phyloP scores from a whole-genome alignment of 208 protist species.

The Lotmaria passim region DNA sequence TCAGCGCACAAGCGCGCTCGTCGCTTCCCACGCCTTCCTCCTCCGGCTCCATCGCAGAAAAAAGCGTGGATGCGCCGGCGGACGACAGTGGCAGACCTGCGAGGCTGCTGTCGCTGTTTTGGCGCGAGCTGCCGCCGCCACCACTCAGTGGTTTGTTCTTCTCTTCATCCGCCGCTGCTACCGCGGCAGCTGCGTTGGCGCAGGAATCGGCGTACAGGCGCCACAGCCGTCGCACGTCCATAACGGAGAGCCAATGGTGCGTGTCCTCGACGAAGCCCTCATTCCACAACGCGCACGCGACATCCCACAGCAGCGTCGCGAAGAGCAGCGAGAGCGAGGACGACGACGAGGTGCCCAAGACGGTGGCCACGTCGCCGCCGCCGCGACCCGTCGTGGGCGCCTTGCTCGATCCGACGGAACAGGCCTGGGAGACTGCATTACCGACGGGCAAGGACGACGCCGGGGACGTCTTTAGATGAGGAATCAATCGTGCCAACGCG shows the following conservation, averaged over 20 bases:
- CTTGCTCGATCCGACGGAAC: neutral
- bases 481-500: conserved; percentile 10
- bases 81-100: too few relatives aligned
- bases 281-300: conserved; percentile 58
- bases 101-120: too few relatives aligned
- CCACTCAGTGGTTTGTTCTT: neutral
- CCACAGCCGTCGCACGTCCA: conserved; percentile 48
- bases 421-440: neutral
- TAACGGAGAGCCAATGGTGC: conserved; percentile 53
- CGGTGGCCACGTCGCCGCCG: neutral
- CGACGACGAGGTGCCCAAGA: conserved; percentile 20
- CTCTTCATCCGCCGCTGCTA: too few relatives aligned
- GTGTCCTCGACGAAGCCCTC: conserved; percentile 62
- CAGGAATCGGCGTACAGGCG: conserved; percentile 22
- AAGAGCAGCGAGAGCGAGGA: conserved; percentile 37
- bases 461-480: conserved; percentile 30
- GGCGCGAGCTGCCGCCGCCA: too few relatives aligned
- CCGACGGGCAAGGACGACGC: neutral
- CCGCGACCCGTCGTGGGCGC: neutral
- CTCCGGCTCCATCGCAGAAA: neutral
- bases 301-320: conserved; percentile 61
- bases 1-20: conserved; percentile 29
- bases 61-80: neutral
- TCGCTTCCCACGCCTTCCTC: conserved; percentile 21
- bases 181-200: too few relatives aligned